phyloP scores from a whole-genome alignment of 2,329 filamentous ascomycete genomes.

The Ilyonectria mors-panacis region DNA sequence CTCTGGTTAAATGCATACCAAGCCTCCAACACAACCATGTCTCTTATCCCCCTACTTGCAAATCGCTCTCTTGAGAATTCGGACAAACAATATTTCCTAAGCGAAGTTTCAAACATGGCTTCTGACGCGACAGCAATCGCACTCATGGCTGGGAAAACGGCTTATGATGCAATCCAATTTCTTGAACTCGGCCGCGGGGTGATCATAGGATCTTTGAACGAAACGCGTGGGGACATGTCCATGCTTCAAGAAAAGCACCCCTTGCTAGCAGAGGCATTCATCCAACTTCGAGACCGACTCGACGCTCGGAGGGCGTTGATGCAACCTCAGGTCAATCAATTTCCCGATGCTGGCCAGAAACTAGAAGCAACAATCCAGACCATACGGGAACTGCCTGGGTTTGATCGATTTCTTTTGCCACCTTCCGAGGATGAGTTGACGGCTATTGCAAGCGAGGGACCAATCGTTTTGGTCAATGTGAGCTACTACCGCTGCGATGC shows the following conservation, averaged over 20 bases:
- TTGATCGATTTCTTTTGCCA: not conserved
- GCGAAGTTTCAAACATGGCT: not conserved
- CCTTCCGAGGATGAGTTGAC: not conserved
- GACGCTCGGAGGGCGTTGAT: not conserved
- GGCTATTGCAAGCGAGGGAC: not conserved
- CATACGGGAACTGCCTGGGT: not conserved
- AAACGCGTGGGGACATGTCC: not conserved
- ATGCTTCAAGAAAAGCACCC: not conserved
- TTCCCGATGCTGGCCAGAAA: no score
- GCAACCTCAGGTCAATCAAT: not conserved
- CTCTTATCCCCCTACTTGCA: not conserved
- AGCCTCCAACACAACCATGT: not conserved
- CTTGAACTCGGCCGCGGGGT: conserved; percentile 1
- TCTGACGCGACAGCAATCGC: not conserved
- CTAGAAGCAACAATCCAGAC: not conserved
- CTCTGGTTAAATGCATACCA: not conserved
- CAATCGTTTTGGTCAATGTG: not conserved
- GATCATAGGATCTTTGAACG: not conserved
- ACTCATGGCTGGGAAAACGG: not conserved
- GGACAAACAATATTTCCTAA: not conserved
- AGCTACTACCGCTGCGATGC: conserved; percentile 1
- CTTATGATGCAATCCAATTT: not conserved
- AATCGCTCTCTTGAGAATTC: not conserved
- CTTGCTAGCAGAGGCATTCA: not conserved
- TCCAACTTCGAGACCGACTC: not conserved